These are phyloP conservation scores for Lentinula lateritia DNA, from an alignment of 768 basidiomycete species.

Conservation along the genomic window DNA sequence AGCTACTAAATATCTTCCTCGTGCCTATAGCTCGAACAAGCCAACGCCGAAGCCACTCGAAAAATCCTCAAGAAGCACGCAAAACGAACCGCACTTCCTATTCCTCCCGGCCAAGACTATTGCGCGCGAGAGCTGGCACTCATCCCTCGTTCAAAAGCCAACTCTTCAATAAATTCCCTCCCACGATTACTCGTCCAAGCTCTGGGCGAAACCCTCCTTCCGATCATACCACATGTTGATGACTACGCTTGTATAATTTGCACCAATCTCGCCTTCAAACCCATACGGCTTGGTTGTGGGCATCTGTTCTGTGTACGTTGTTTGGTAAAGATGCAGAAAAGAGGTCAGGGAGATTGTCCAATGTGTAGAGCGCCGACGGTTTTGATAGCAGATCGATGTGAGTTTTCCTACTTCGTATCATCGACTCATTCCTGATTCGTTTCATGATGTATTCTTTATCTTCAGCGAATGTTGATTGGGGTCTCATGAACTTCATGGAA, in stretches of 20 bases:
- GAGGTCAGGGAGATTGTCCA: slow-evolving; percentile 71
- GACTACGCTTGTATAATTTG: slow-evolving; percentile 90
- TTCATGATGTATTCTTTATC: background rate
- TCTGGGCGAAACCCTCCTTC: slow-evolving; percentile 75
- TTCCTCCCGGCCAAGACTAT: slow-evolving; percentile 27
- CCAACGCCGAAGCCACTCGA: slow-evolving; percentile 83
- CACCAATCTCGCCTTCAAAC: slow-evolving; percentile 87
- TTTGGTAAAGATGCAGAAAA: slow-evolving; percentile 88
- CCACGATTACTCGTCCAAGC: slow-evolving; percentile 73
- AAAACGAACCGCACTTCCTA: slow-evolving; percentile 80
- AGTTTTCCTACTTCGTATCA: slow-evolving; percentile 19
- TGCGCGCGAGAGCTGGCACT: background rate
- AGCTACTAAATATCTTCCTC: background rate
- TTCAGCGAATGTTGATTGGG: slow-evolving; percentile 75
- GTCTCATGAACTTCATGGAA: slow-evolving; percentile 78
- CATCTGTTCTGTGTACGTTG: slow-evolving; percentile 80
- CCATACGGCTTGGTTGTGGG: slow-evolving; percentile 74
- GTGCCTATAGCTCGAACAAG: slow-evolving; percentile 61
- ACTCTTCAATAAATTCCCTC: slow-evolving; percentile 29
- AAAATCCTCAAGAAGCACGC: slow-evolving; percentile 95
- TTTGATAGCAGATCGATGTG: slow-evolving; percentile 69
- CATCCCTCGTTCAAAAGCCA: slow-evolving; percentile 1
- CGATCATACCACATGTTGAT: slow-evolving; percentile 72
- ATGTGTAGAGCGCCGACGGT: slow-evolving; percentile 81
- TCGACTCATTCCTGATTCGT: background rate